Conservation (phyloP, 495 filamentous ascomycete species). For the Penicillium macrosclerotiorum region DNA sequence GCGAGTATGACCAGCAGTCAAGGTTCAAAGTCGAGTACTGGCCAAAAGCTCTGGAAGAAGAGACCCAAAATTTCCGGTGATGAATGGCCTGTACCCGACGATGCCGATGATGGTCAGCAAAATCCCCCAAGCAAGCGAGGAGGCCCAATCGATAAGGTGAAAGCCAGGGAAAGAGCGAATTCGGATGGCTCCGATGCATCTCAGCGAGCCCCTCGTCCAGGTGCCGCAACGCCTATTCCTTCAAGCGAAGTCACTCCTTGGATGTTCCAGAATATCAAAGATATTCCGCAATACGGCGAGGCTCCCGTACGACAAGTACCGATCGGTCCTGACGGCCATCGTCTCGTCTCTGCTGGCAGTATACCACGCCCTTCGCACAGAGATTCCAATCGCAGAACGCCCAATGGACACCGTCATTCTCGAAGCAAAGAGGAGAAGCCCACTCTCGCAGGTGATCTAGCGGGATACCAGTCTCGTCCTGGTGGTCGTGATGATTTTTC, state of each 20-base stretch:
- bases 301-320: constrained; percentile 75
- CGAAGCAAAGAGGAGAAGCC: constrained; percentile 70
- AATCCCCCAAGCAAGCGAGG: constrained; percentile 14
- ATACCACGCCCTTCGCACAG: constrained; percentile 34
- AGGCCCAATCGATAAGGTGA: constrained; percentile 54
- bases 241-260: constrained; percentile 95
- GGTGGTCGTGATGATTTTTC: constrained; percentile 70
- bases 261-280: constrained; percentile 86
- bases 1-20: constrained; percentile 88
- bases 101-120: constrained; percentile 55
- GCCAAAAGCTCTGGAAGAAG: constrained; percentile 64
- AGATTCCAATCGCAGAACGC: constrained; percentile 56
- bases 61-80: constrained; percentile 83
- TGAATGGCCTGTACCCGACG: constrained; percentile 61
- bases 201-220: constrained; percentile 66
- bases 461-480: constrained; percentile 52
- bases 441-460: constrained; percentile 47
- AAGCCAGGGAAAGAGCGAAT: constrained; percentile 69
- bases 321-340: constrained; percentile 66
- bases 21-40: constrained; percentile 77
- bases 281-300: constrained; percentile 78
- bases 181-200: constrained; percentile 65
- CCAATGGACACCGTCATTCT: constrained; percentile 71
- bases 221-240: constrained; percentile 67
- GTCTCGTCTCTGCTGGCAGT: constrained; percentile 47